Evolutionary conservation across 2,329 filamentous ascomycete species (phyloP).

Genomic region (Penicillium brevicompactum): DNA sequence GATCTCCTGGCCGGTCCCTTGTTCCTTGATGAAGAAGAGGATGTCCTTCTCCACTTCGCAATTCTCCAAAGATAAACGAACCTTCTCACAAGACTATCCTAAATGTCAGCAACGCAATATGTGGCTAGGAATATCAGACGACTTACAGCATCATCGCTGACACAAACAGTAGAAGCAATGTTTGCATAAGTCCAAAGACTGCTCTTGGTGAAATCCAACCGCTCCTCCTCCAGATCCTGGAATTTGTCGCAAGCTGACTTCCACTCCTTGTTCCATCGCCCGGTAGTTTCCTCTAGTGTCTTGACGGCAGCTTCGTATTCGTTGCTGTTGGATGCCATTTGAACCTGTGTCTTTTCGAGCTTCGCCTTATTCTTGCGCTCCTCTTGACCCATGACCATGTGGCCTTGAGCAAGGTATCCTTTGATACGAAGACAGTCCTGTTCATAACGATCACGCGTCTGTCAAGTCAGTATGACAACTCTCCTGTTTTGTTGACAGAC

Average conservation of each 20-base stretch:
- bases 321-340: constrained; percentile 82
- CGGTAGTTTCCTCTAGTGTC: constrained; percentile 89
- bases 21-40: constrained; percentile 79
- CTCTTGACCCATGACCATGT: constrained; percentile 99
- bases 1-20: constrained; percentile 93
- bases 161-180: constrained; percentile 93
- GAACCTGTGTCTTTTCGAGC: constrained; percentile 97
- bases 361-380: constrained; percentile 99
- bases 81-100: constrained; percentile 81
- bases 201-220: constrained; percentile 95
- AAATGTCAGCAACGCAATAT: constrained; percentile 13
- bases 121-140: not conserved
- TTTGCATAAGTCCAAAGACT: constrained; percentile 98
- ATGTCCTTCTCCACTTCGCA: constrained; percentile 99
- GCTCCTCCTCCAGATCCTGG: constrained; percentile 96
- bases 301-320: constrained; percentile 96
- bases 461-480: constrained; percentile 6
- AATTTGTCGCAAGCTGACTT: constrained; percentile 97
- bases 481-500: too few species aligned
- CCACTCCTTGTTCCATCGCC: constrained; percentile 97
- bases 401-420: constrained; percentile 94
- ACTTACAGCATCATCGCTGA: constrained; percentile 81
- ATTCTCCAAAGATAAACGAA: constrained; percentile 86
- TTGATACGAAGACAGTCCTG: constrained; percentile 99
- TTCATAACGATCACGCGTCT: constrained; percentile 91